Evolutionary conservation across 306 rosid species (phyloP), one percentile per base, ranked within the genome.

Genomic region (Fragaria vesca): DNA sequence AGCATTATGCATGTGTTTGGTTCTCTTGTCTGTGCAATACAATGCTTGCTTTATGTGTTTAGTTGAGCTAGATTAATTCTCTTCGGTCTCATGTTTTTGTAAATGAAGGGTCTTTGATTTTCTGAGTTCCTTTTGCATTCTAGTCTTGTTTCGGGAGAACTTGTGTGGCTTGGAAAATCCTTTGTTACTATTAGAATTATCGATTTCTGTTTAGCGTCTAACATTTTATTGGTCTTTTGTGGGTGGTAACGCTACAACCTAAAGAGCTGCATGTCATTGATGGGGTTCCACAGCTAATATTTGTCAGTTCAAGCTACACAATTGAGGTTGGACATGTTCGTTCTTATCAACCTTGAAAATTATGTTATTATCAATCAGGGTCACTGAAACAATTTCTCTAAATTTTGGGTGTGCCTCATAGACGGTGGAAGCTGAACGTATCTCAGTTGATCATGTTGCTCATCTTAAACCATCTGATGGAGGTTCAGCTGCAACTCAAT

Each of bases 341-440:
- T 55, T 77, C 47, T 40, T 74, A 4, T 63, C 10, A 12, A 6
- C 58, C 38, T 32, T 43, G 0, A 48, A 4, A 40, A 21, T 77
- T 61, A 8, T 80, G 8, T 60, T 32, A 52, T 11, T 52, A 45
- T 48, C 73, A 16, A 43, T 51, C 69, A 43, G n/a, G 57, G 68
- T 80, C 32, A 63, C 43, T 18, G 50, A 79, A 28, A 42, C 66
- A 32, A 36, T 60, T 34, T 60, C 18, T 6, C 30, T 12, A 43
- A 30, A 62, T 47, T 58, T 76, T 60, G 77, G 65, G 43, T 26
- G 36, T 32, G 66, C 36, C 78, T 42, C 75, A 76, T 80, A 95
- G 99, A 93, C 99, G n/a, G 98, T 93, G 71, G 99, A 91, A 87
- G 99, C 99, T 45, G 99, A 95, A 79, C 88, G 99, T 65, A 95